A percentile compares a stretch with the other conserved stretches of the same genome.
Conservation (phyloP, 768 basidiomycete species). For the Fomitopsis pulvina region DNA sequence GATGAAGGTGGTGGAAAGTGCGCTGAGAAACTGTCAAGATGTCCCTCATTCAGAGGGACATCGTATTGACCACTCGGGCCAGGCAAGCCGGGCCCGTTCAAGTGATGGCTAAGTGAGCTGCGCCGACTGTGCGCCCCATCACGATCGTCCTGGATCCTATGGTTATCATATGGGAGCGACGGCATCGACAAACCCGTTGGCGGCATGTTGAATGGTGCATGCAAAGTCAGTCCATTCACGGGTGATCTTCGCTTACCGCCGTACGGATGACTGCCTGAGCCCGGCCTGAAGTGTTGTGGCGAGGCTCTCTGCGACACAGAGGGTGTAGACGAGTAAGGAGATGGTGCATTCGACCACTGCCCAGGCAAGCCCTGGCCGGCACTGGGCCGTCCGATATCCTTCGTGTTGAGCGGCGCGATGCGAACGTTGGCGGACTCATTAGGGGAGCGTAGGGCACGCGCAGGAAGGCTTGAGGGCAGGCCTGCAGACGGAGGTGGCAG, state of each 20-base stretch:
- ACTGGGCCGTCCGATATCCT: constrained; percentile 15
- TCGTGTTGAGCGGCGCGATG: constrained; percentile 10
- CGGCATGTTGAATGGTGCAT: constrained; percentile 13
- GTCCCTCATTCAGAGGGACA: constrained; percentile 4
- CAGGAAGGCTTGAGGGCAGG: constrained; percentile 33
- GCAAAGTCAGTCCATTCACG: constrained; percentile 32
- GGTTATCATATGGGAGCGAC: constrained; percentile 12
- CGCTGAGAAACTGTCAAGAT: constrained; percentile 12
- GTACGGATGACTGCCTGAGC: constrained; percentile 13
- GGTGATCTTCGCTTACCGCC: constrained; percentile 22
- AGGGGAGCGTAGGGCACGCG: constrained; percentile 28
- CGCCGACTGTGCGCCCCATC: constrained; percentile 16
- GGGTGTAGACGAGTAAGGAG: constrained; percentile 19
- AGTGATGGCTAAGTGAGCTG: constrained; percentile 15
- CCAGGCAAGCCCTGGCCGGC: constrained; percentile 5
- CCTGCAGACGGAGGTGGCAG: constrained; percentile 34
- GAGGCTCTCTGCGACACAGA: constrained; percentile 46
- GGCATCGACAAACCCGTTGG: constrained; percentile 14
- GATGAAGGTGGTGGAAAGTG: constrained; percentile 15
- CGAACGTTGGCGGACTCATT: constrained; percentile 16
- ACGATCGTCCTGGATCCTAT: constrained; percentile 4
- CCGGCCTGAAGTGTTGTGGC: constrained; percentile 49
- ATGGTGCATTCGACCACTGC: constrained; percentile 20
- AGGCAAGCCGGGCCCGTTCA: constrained; percentile 8
- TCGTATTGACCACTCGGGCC: constrained; percentile 7